A percentile compares a stretch with the other conserved stretches of the same genome.
Evolutionary conservation across 192 early-diverging fungal genomes (phyloP).

Genomic region (Backusella macrospora): DNA sequence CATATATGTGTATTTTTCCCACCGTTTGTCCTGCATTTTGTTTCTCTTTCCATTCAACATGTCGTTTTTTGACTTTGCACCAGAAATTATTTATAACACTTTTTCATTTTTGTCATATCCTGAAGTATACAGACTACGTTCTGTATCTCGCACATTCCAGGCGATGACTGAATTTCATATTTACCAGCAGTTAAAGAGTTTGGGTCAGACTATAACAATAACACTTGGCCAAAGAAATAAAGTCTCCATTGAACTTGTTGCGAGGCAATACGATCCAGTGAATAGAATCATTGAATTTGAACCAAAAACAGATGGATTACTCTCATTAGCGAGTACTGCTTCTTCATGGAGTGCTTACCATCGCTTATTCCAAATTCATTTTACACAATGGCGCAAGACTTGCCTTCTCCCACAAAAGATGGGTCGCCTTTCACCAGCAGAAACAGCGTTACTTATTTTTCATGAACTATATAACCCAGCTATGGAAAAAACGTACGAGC

Average conservation of each 20-base stretch:
- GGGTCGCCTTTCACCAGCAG: constrained; percentile 1
- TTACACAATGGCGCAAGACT: constrained; percentile 24
- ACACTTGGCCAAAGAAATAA: constrained; percentile 21
- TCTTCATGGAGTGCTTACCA: constrained; percentile 20
- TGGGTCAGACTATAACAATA: neutral
- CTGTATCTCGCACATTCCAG: constrained; percentile 8
- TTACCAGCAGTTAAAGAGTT: constrained; percentile 13
- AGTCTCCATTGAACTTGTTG: constrained; percentile 3
- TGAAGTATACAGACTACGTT: constrained; percentile 27
- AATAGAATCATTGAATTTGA: constrained; percentile 35
- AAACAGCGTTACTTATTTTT: constrained; percentile 24
- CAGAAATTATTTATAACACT: constrained; percentile 28
- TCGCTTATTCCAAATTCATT: constrained; percentile 29
- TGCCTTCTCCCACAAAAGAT: neutral
- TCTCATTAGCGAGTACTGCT: neutral
- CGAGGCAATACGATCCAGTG: constrained; percentile 18
- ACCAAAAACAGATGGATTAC: constrained; percentile 13
- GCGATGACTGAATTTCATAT: constrained; percentile 20
- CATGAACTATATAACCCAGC: constrained; percentile 34
- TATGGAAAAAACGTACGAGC: constrained; percentile 25
- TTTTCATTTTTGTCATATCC: constrained; percentile 27
- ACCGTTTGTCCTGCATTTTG: constrained; percentile 11
- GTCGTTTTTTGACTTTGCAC: constrained; percentile 20
- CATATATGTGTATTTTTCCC: constrained; percentile 9
- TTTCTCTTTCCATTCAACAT: neutral